Conservation (phyloP, 208 protist species). For the Leishmania lainsoni region DNA sequence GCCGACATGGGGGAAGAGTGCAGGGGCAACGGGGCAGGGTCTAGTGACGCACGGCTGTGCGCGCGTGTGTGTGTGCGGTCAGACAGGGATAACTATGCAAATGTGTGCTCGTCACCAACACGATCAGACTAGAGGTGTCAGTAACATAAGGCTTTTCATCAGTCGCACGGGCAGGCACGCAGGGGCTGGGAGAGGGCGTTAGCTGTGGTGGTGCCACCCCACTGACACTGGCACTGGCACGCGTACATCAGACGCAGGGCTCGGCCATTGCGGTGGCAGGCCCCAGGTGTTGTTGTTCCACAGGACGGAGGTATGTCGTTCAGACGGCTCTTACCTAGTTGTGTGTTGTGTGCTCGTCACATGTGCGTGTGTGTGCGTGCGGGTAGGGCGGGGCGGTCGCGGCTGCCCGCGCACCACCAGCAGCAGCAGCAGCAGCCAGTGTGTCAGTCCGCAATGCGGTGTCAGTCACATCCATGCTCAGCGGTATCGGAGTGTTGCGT, state of each 20-base stretch:
- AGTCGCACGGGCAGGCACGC: slow-evolving; percentile 10
- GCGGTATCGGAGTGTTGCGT: slow-evolving; percentile 42
- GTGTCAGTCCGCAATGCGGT: slow-evolving; percentile 22
- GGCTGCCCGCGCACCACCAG: not conserved
- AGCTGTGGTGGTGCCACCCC: not conserved
- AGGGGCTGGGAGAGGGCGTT: not conserved
- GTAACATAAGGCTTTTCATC: slow-evolving; percentile 25
- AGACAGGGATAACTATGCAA: slow-evolving; percentile 49
- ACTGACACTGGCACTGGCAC: not conserved
- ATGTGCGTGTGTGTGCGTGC: slow-evolving; percentile 6
- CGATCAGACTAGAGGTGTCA: slow-evolving; percentile 47
- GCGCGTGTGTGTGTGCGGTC: slow-evolving; percentile 11
- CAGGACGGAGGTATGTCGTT: slow-evolving; percentile 33
- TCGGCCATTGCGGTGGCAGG: slow-evolving; percentile 29
- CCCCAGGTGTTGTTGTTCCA: slow-evolving; percentile 23
- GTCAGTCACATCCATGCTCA: slow-evolving; percentile 32
- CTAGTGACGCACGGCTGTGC: not conserved
- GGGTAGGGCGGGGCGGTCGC: not conserved
- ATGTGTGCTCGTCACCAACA: slow-evolving; percentile 40
- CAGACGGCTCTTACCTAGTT: slow-evolving; percentile 42
- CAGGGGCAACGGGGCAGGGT: not conserved
- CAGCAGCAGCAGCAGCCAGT: slow-evolving; percentile 6
- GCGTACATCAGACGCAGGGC: slow-evolving; percentile 16
- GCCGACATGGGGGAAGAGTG: not conserved
- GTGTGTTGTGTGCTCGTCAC: slow-evolving; percentile 26